These are phyloP conservation scores for Ambrosiella xylebori DNA, from an alignment of 2,329 filamentous ascomycete species.

Conservation along the genomic window DNA sequence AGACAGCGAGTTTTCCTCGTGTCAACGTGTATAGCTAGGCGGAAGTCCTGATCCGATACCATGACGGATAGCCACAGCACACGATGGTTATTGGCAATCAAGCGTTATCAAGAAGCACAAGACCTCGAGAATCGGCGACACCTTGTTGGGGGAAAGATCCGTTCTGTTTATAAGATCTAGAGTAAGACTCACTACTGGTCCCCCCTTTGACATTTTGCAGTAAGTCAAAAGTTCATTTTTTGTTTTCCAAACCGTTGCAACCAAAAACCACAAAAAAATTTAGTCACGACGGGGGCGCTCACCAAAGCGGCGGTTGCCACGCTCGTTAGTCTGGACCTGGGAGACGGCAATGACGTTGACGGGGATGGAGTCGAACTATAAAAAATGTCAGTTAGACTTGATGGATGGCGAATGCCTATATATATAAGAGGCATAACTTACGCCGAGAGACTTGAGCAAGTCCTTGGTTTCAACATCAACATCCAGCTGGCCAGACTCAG, in stretches of 20 bases:
- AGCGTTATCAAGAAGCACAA: constrained; percentile 53
- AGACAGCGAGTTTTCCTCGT: not conserved
- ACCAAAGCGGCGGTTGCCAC: constrained; percentile 57
- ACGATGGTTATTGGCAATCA: constrained; percentile 58
- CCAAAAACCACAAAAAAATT: constrained; percentile 13
- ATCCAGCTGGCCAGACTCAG: constrained; percentile 83
- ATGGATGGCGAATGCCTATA: not conserved
- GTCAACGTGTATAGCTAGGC: not conserved
- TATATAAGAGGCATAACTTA: constrained; percentile 37
- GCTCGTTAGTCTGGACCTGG: constrained; percentile 75
- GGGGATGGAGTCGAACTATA: constrained; percentile 87
- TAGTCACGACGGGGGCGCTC: constrained; percentile 39
- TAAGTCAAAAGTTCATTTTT: constrained; percentile 19
- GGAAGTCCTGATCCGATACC: not conserved
- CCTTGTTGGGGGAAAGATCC: constrained; percentile 50
- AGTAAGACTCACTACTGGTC: constrained; percentile 33
- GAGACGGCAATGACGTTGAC: constrained; percentile 87
- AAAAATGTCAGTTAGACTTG: constrained; percentile 16
- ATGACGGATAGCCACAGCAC: constrained; percentile 1
- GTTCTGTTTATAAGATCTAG: constrained; percentile 39
- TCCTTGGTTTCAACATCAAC: constrained; percentile 98
- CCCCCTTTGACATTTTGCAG: constrained; percentile 38
- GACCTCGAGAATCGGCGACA: constrained; percentile 67
- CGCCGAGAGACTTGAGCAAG: constrained; percentile 93
- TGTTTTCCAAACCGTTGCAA: constrained; percentile 7